Evolutionary conservation across 352 stramenopile genomes (phyloP).

Genomic region (Globisporangium heterothallicum): DNA sequence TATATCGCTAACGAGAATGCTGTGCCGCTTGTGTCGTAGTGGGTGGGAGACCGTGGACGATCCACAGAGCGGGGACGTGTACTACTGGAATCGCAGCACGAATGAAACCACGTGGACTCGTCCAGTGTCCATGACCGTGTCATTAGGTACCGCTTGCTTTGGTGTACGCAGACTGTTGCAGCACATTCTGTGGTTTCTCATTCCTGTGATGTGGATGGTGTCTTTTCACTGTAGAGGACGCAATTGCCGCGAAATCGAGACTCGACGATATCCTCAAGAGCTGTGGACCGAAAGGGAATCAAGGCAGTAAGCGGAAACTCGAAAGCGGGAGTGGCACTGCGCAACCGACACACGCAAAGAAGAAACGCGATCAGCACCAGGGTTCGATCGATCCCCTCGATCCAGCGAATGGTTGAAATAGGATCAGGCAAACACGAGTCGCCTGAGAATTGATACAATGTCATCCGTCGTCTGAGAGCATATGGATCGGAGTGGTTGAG

Average conservation of each 20-base stretch:
- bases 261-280: constrained; percentile 49
- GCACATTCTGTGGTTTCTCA: neutral
- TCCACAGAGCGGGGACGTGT: constrained; percentile 40
- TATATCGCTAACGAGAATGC: too few relatives aligned
- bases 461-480: too few relatives aligned
- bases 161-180: neutral
- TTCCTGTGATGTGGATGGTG: neutral
- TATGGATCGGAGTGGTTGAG: neutral
- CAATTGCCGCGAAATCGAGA: constrained; percentile 52
- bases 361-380: neutral
- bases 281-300: constrained; percentile 17
- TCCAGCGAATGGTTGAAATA: neutral
- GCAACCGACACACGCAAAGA: neutral
- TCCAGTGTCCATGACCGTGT: constrained; percentile 37
- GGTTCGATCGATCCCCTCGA: neutral
- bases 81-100: constrained; percentile 75
- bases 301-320: constrained; percentile 10
- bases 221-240: constrained; percentile 26
- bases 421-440: too few relatives aligned
- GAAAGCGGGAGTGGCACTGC: too few relatives aligned
- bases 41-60: constrained; percentile 63
- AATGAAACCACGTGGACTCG: constrained; percentile 72
- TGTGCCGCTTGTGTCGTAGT: constrained; percentile 25
- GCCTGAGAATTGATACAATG: too few relatives aligned
- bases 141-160: constrained; percentile 30